phyloP scores from a whole-genome alignment of 2,329 filamentous ascomycete species.

The Zymoseptoria crescenta region DNA sequence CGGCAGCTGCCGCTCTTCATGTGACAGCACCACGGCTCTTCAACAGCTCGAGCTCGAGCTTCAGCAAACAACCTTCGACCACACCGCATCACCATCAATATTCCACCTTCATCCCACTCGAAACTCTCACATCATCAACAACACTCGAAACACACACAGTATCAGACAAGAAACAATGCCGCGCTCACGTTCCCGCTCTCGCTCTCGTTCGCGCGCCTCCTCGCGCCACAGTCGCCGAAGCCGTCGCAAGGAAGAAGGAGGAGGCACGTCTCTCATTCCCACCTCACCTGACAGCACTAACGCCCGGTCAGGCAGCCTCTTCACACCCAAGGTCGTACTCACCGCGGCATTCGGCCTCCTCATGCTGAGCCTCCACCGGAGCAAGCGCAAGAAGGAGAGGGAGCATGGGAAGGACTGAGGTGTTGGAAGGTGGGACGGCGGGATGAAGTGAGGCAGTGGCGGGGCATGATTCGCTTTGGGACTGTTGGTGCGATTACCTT shows the following conservation, averaged over 20 bases:
- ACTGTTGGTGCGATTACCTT: too few relatives aligned
- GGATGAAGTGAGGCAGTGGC: neutral
- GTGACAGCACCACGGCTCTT: neutral
- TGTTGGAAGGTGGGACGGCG: too few relatives aligned
- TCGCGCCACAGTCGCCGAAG: neutral
- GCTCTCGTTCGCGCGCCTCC: neutral
- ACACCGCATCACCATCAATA: neutral
- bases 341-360: neutral
- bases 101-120: too few relatives aligned
- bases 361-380: neutral
- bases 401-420: neutral
- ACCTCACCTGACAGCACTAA: neutral
- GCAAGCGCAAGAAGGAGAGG: neutral
- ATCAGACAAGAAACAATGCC: neutral
- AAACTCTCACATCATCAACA: neutral
- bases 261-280: neutral
- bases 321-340: neutral
- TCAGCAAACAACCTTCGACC: neutral
- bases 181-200: neutral
- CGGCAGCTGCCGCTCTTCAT: neutral
- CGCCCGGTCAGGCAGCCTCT: neutral
- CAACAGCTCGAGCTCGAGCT: neutral
- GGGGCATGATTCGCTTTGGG: too few relatives aligned
- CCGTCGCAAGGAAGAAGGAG: neutral
- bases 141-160: neutral